phyloP scores from a whole-genome alignment of 306 rosid species.

The Rosa multiflora region DNA sequence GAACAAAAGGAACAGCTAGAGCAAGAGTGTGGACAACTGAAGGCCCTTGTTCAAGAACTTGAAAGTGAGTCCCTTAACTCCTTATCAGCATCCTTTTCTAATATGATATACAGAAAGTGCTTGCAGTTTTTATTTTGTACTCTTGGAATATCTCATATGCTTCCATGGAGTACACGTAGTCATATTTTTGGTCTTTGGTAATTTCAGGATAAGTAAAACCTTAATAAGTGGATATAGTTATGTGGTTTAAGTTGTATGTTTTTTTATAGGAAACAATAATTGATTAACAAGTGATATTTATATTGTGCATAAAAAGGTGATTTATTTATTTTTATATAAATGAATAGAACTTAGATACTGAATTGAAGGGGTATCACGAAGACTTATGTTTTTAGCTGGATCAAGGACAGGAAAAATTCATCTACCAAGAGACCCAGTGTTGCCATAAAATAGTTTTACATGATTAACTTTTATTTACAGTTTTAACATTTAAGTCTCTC shows the following conservation, averaged over 20 bases:
- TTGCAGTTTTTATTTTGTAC: background rate
- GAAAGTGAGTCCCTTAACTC: conserved; percentile 57
- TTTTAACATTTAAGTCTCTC: background rate
- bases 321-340: background rate
- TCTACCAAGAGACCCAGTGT: background rate
- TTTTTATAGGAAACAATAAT: background rate
- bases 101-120: background rate
- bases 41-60: conserved; percentile 76
- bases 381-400: background rate
- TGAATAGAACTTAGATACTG: background rate
- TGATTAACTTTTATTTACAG: background rate
- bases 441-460: background rate
- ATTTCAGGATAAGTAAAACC: background rate
- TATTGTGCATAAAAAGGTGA: background rate
- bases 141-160: background rate
- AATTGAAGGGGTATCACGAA: background rate
- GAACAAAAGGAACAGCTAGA: conserved; percentile 65
- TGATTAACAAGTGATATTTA: background rate
- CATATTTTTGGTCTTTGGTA: background rate
- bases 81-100: conserved; percentile 16
- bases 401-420: background rate
- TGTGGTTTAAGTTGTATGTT: background rate
- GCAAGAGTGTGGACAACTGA: conserved; percentile 62
- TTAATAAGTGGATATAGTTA: background rate
- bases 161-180: background rate